Conservation (phyloP, 2,329 filamentous ascomycete species). For the Claviceps maximensis region DNA sequence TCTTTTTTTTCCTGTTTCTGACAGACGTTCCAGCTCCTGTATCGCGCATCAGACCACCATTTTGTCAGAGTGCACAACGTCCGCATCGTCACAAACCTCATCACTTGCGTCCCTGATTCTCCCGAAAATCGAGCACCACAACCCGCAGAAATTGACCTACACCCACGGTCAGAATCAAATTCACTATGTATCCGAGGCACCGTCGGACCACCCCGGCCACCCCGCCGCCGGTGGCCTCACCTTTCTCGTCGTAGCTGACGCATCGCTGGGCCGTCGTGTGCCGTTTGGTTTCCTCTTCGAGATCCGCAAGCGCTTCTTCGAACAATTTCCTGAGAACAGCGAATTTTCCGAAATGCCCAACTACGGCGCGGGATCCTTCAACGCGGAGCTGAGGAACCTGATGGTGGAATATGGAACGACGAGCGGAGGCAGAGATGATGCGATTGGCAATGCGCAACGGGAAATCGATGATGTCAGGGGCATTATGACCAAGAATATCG, state of each 20-base stretch:
- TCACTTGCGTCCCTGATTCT: constrained; percentile 88
- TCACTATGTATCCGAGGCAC: constrained; percentile 84
- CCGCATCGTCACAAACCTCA: constrained; percentile 68
- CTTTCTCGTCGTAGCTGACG: constrained; percentile 79
- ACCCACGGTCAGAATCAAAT: constrained; percentile 86
- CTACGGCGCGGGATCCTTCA: constrained; percentile 85
- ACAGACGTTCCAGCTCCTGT: constrained; percentile 46
- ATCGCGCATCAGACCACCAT: constrained; percentile 91
- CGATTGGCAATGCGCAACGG: constrained; percentile 66
- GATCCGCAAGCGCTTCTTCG: constrained; percentile 77
- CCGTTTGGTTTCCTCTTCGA: constrained; percentile 88
- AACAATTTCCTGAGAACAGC: constrained; percentile 50
- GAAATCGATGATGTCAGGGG: constrained; percentile 89
- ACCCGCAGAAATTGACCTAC: constrained; percentile 82
- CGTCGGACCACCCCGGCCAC: constrained; percentile 46
- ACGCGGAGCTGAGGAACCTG: constrained; percentile 58
- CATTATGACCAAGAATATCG: constrained; percentile 94
- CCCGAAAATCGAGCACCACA: constrained; percentile 76
- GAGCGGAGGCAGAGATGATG: constrained; percentile 61
- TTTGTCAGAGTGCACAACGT: constrained; percentile 81
- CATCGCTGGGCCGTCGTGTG: constrained; percentile 70
- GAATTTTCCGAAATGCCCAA: constrained; percentile 70
- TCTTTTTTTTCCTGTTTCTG: not conserved
- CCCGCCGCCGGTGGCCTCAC: constrained; percentile 68
- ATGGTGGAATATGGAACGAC: constrained; percentile 80